Percentiles rank a stretch among this genome's conserved stretches.
These are phyloP conservation scores for Umbilicus rupestris DNA, from an alignment of 164 flowering plant species.

Conservation along the genomic window DNA sequence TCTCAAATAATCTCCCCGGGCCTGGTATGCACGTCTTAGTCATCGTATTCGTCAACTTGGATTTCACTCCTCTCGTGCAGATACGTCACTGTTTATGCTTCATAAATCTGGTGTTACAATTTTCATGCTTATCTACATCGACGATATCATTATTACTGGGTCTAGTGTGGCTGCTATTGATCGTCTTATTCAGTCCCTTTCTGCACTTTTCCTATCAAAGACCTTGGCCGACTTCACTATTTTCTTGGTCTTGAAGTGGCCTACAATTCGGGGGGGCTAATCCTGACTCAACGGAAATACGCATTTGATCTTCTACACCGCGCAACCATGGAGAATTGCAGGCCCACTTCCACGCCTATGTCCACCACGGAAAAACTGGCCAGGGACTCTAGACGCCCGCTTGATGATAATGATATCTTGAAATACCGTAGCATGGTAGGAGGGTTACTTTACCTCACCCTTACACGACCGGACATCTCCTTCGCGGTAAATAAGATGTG, in stretches of 20 bases:
- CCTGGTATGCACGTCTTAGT: not conserved
- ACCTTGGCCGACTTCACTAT: slow-evolving; percentile 8
- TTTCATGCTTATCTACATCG: not conserved
- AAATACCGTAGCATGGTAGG: not conserved
- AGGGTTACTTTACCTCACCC: not conserved
- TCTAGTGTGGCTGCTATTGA: not conserved
- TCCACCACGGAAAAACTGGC: not conserved
- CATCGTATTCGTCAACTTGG: not conserved
- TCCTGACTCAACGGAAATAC: too few relatives aligned
- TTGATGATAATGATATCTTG: not conserved
- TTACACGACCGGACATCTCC: not conserved
- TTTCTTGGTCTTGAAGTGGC: too few relatives aligned
- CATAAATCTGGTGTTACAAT: not conserved
- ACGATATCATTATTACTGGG: not conserved
- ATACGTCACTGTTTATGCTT: not conserved
- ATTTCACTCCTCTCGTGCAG: not conserved
- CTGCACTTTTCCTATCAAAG: not conserved
- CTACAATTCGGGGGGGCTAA: too few relatives aligned
- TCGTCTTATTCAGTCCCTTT: too few relatives aligned
- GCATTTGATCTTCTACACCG: too few relatives aligned
- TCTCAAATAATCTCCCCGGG: not conserved
- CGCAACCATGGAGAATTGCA: too few relatives aligned
- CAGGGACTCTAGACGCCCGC: not conserved
- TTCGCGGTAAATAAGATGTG: not conserved
- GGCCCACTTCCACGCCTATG: not conserved